Base-by-base conservation (phyloP, 352 stramenopile genomes). In the Phytophthora ramorum region DNA sequence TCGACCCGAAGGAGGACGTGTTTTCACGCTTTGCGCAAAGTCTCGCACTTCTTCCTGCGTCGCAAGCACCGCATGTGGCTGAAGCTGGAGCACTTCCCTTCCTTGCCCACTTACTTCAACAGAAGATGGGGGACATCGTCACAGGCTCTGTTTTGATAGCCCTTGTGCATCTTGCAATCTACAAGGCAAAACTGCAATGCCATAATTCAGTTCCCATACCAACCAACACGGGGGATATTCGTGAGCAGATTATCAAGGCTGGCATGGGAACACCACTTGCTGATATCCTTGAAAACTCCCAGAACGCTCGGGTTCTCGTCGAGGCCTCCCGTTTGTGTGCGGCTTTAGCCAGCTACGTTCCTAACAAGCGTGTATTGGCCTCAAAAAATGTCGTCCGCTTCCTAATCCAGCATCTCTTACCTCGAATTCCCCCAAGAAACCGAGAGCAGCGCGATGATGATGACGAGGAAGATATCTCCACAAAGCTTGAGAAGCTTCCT, bases 1-100 rank as follows among this genome's bases (percentile, higher is more conserved):
- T 64, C 76, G 41, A 81, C 80, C 28, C 71, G 52, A 26, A 74
- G 0, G 74, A 92, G 24, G 78, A 91, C 38, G 79, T 85, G 9
- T 82, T 93, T 61, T 81, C 82, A 14, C 78, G 76, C 35, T 93
- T 93, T 65, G 81, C 83, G 0, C 85, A 93, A 51, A 91, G 69
- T 53, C 78, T 93, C 8, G 83, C 85, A 13, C 53, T 93, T 17
- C 66, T 93, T 2, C 85, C 83, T n/a, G 72, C 79, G 2, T 71
- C 60, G 0, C 55, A 74, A 16, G 76, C 85, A 2, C 68, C 67
- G 0, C 73, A 80, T 16, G 78, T 87, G 4, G 68, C 81, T n/a
- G 69, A 80, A 20, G 74, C 74, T 12, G 83, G 83, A 3, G 80
- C 76, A 12, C 71, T 93, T n/a, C 78, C 80, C 2, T 93, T 93